Percentiles rank a stretch among this genome's conserved stretches.
Conservation (phyloP, 2,329 filamentous ascomycete genomes). For the Colletotrichum gigasporum region DNA sequence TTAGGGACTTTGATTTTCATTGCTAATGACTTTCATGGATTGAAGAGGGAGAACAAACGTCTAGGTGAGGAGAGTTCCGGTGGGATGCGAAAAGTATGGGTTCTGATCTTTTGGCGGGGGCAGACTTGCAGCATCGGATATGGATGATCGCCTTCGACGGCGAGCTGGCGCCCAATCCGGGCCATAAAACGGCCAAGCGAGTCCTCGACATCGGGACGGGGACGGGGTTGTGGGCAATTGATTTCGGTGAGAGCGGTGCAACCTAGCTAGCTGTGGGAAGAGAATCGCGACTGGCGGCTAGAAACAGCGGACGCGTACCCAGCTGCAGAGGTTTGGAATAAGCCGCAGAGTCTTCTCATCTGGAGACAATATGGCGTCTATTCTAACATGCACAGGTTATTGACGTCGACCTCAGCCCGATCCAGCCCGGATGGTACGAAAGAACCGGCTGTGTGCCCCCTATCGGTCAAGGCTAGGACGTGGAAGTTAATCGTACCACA, state of each 20-base stretch:
- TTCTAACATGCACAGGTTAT: background rate
- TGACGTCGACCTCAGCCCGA: conserved; percentile 14
- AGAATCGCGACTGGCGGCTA: too few relatives aligned
- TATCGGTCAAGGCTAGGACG: too few relatives aligned
- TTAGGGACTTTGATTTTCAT: too few relatives aligned
- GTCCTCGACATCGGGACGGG: conserved; percentile 58
- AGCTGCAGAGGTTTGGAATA: conserved; percentile 38
- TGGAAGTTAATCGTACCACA: conserved; percentile 10
- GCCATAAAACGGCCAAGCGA: conserved; percentile 35
- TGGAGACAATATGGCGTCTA: background rate
- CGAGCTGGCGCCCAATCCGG: conserved; percentile 39
- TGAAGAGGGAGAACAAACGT: too few relatives aligned
- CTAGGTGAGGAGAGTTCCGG: too few relatives aligned
- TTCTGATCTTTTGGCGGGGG: background rate
- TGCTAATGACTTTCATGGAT: too few relatives aligned
- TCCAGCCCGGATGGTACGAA: conserved; percentile 11
- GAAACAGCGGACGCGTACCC: conserved; percentile 41
- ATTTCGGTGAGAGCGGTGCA: conserved; percentile 43
- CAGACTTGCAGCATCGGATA: background rate
- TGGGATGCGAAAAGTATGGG: too few relatives aligned
- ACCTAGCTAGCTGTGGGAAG: background rate
- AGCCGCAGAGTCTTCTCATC: background rate
- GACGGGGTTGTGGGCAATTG: conserved; percentile 55
- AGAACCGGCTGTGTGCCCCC: background rate
- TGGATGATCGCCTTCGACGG: conserved; percentile 39